Percentiles rank a stretch among this genome's conserved stretches.
Evolutionary conservation across 345 rosid species (phyloP).

Genomic region (Passiflora organensis): DNA sequence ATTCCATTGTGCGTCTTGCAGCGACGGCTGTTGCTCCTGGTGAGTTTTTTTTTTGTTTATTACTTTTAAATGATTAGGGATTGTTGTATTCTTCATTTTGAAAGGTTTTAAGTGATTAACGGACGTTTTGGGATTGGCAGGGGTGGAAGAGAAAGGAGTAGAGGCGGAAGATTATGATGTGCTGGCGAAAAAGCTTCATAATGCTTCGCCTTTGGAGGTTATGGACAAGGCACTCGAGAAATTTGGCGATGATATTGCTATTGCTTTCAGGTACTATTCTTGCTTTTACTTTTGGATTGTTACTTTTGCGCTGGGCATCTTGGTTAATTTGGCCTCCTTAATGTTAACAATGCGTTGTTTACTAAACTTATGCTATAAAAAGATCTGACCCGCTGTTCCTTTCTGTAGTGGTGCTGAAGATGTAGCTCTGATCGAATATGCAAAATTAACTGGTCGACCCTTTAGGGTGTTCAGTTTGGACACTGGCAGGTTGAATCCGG

Average conservation of each 20-base stretch:
- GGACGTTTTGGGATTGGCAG: slow-evolving; percentile 39
- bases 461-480: slow-evolving; percentile 91
- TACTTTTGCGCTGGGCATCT: too few relatives aligned
- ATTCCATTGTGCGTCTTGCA: slow-evolving; percentile 43
- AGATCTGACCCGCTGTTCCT: not conserved
- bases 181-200: slow-evolving; percentile 49
- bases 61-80: too few relatives aligned
- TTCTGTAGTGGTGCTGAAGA: slow-evolving; percentile 92
- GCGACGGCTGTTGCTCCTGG: slow-evolving; percentile 63
- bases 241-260: slow-evolving; percentile 80
- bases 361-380: too few relatives aligned
- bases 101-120: not conserved
- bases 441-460: slow-evolving; percentile 70
- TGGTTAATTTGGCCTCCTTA: too few relatives aligned
- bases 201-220: slow-evolving; percentile 82
- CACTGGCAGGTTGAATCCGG: slow-evolving; percentile 87
- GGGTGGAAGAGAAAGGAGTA: slow-evolving; percentile 42
- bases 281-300: too few relatives aligned
- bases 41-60: slow-evolving; percentile 6
- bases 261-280: slow-evolving; percentile 77
- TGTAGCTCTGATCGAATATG: slow-evolving; percentile 91
- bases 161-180: slow-evolving; percentile 50
- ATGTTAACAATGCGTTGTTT: too few relatives aligned
- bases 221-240: slow-evolving; percentile 84
- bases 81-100: too few relatives aligned